Conservation (phyloP, 2,329 filamentous ascomycete genomes). For the Thielaviopsis punctulata region DNA sequence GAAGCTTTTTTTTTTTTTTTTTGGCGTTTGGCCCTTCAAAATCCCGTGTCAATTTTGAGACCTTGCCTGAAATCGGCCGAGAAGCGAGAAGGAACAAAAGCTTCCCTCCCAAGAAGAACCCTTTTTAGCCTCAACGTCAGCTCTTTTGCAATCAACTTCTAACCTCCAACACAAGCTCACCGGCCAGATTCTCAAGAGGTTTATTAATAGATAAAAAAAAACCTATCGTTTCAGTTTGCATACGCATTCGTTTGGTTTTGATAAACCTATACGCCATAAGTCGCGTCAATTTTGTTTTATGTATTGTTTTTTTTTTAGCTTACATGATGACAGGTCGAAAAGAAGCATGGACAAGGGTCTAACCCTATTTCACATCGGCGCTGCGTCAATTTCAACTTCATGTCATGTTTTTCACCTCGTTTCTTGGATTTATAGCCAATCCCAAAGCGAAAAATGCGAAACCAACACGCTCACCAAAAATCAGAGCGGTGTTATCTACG, state of each 20-base stretch:
- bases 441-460: not conserved
- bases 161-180: not conserved
- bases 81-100: constrained; percentile 1
- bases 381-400: constrained; percentile 1
- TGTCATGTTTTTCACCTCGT: not conserved
- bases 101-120: not conserved
- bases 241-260: not conserved
- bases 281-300: too few species aligned
- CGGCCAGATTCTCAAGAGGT: too few species aligned
- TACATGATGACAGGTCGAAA: not conserved
- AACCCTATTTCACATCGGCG: not conserved
- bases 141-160: not conserved
- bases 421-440: not conserved
- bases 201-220: not conserved
- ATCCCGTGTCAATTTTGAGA: not conserved
- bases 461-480: not conserved
- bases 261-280: too few species aligned
- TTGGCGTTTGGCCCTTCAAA: not conserved
- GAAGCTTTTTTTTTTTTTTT: not conserved
- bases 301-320: not conserved
- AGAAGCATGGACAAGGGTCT: not conserved
- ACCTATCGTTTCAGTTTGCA: not conserved
- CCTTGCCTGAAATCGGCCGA: constrained; percentile 2
- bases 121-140: not conserved
- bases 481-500: not conserved